Conservation (phyloP, 345 rosid species). For the Hibiscus mutabilis region DNA sequence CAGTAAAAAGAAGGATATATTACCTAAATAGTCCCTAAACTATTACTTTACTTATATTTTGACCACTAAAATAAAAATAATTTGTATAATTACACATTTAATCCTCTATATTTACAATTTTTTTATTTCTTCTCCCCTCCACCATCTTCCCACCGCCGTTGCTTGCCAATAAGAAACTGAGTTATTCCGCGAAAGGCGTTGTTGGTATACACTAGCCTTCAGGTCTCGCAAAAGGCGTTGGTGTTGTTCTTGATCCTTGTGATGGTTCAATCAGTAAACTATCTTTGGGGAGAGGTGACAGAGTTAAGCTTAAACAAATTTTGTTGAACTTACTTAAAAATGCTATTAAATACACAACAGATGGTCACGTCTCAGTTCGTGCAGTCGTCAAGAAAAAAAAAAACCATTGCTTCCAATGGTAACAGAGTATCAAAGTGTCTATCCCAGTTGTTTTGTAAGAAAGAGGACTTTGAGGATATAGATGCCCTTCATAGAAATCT, state of each 20-base stretch:
- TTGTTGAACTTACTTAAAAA: conserved; percentile 60
- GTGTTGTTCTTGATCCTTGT: conserved; percentile 46
- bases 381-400: conserved; percentile 44
- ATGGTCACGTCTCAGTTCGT: conserved; percentile 52
- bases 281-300: conserved; percentile 48
- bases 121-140: too few relatives aligned
- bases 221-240: conserved; percentile 56
- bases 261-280: conserved; percentile 43
- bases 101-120: too few relatives aligned
- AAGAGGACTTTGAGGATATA: conserved; percentile 15
- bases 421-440: conserved; percentile 18
- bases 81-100: too few relatives aligned
- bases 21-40: too few relatives aligned
- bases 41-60: too few relatives aligned
- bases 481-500: conserved; percentile 21
- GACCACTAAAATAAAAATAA: too few relatives aligned
- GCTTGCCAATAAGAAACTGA: too few relatives aligned
- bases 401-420: conserved; percentile 24
- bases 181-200: too few relatives aligned
- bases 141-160: too few relatives aligned
- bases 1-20: too few relatives aligned
- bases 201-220: conserved; percentile 49
- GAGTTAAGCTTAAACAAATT: conserved; percentile 54
- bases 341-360: conserved; percentile 64
- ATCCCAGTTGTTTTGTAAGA: conserved; percentile 20